Percentiles rank a stretch among this genome's conserved stretches.
These are phyloP conservation scores for Coniochaeta pulveracea DNA, from an alignment of 2,329 filamentous ascomycete genomes.

Conservation along the genomic window DNA sequence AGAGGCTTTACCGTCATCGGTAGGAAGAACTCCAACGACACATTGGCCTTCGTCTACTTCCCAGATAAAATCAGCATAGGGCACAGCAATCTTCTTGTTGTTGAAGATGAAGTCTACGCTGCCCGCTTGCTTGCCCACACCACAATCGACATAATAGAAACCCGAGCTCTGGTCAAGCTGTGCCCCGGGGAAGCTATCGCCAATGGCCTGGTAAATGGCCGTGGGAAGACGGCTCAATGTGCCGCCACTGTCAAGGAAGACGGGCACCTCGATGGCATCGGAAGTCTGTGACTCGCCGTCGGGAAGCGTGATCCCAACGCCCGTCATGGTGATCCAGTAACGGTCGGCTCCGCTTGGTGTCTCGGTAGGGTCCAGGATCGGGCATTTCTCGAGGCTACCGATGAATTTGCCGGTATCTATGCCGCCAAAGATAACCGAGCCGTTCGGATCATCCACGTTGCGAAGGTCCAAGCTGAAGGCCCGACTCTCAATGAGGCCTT, in stretches of 20 bases:
- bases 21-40: conserved; percentile 22
- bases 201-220: conserved; percentile 25
- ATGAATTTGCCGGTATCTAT: conserved; percentile 40
- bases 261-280: conserved; percentile 3
- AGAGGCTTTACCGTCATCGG: conserved; percentile 6
- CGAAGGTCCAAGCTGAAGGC: conserved; percentile 40
- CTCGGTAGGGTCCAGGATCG: conserved; percentile 23
- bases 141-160: conserved; percentile 29
- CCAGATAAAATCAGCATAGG: conserved; percentile 33
- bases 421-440: conserved; percentile 42
- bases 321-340: conserved; percentile 22
- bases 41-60: conserved; percentile 24
- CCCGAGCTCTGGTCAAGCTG: conserved; percentile 22
- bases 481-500: conserved; percentile 36
- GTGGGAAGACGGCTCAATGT: conserved; percentile 32
- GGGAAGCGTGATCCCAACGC: conserved; percentile 14
- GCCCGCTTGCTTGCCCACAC: conserved; percentile 19
- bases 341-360: conserved; percentile 15
- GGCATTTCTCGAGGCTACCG: conserved; percentile 29
- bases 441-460: conserved; percentile 26
- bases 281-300: neutral
- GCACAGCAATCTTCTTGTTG: conserved; percentile 23
- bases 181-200: conserved; percentile 26
- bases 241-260: conserved; percentile 32
- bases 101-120: conserved; percentile 33